A percentile compares a stretch with the other conserved stretches of the same genome.
These are phyloP conservation scores for Cenococcum geophilum DNA, from an alignment of 495 filamentous ascomycete species.

Conservation along the genomic window DNA sequence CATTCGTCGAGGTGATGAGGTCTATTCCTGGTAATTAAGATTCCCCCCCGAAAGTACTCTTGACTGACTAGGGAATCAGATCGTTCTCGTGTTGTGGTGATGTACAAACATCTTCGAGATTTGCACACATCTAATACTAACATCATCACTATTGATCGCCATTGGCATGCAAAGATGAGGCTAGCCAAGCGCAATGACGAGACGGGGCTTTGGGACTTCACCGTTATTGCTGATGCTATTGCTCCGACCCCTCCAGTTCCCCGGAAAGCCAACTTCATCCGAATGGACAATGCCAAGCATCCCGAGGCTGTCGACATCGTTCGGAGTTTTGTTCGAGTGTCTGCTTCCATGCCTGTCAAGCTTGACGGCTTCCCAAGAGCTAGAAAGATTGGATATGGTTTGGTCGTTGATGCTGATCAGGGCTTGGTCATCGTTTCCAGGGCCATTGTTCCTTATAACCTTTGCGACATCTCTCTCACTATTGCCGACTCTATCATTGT, in stretches of 20 bases:
- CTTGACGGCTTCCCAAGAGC: slow-evolving; percentile 92
- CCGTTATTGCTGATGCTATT: slow-evolving; percentile 71
- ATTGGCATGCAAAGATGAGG: slow-evolving; percentile 93
- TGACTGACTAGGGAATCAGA: slow-evolving; percentile 43
- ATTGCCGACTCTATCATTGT: slow-evolving; percentile 95
- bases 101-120: slow-evolving; percentile 92
- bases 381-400: slow-evolving; percentile 86
- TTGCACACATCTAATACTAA: slow-evolving; percentile 89
- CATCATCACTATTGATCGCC: slow-evolving; percentile 86
- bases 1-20: slow-evolving; percentile 90
- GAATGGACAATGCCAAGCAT: slow-evolving; percentile 80
- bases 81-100: slow-evolving; percentile 81
- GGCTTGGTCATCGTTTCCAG: slow-evolving; percentile 88
- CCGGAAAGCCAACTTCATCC: slow-evolving; percentile 79
- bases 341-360: slow-evolving; percentile 88
- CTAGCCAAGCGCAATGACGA: slow-evolving; percentile 85
- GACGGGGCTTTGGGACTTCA: slow-evolving; percentile 92
- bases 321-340: slow-evolving; percentile 87
- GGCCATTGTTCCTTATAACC: slow-evolving; percentile 89
- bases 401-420: slow-evolving; percentile 94
- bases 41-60: not conserved
- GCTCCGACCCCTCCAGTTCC: slow-evolving; percentile 65
- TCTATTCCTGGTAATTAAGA: slow-evolving; percentile 55
- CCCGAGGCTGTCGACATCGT: slow-evolving; percentile 87
- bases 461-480: slow-evolving; percentile 91